Evolutionary conservation across 1,284 basidiomycete species (phyloP).

Genomic region (Moesziomyces parantarcticus): DNA sequence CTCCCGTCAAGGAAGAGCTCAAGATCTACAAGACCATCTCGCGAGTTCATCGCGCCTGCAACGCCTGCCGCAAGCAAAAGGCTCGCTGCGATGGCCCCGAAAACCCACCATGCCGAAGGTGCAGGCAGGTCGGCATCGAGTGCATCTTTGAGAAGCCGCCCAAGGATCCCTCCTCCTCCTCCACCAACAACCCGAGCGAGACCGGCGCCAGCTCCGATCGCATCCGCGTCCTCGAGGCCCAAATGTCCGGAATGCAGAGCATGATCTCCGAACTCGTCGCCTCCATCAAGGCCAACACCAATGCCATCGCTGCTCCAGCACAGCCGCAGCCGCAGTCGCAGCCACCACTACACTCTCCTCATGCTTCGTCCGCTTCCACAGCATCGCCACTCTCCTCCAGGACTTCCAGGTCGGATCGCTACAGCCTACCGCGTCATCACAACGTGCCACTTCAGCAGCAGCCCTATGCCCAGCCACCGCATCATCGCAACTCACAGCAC

Average conservation of each 20-base stretch:
- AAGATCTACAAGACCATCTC: slow-evolving; percentile 50
- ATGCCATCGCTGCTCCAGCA: slow-evolving; percentile 19
- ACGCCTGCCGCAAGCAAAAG: slow-evolving; percentile 55
- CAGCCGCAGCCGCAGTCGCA: not conserved
- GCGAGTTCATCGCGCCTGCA: slow-evolving; percentile 49
- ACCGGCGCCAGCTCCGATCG: slow-evolving; percentile 69
- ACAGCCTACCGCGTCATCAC: slow-evolving; percentile 7
- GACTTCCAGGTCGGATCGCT: slow-evolving; percentile 13
- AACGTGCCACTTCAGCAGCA: slow-evolving; percentile 20
- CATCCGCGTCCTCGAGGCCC: slow-evolving; percentile 30
- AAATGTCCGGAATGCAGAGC: slow-evolving; percentile 44
- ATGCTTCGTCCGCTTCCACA: slow-evolving; percentile 5
- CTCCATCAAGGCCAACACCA: slow-evolving; percentile 42
- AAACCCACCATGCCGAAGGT: slow-evolving; percentile 86
- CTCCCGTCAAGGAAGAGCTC: slow-evolving; percentile 17
- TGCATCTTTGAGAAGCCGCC: slow-evolving; percentile 94
- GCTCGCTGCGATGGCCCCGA: slow-evolving; percentile 46
- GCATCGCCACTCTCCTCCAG: slow-evolving; percentile 16
- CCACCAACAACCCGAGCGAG: slow-evolving; percentile 65
- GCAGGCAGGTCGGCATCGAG: slow-evolving; percentile 81
- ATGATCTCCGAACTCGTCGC: slow-evolving; percentile 49
- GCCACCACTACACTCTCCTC: slow-evolving; percentile 13
- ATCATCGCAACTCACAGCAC: slow-evolving; percentile 21
- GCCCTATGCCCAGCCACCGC: slow-evolving; percentile 16
- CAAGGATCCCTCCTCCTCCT: slow-evolving; percentile 73